These are phyloP conservation scores for Lupinus albus DNA, from an alignment of 306 rosid genomes.

Conservation along the genomic window DNA sequence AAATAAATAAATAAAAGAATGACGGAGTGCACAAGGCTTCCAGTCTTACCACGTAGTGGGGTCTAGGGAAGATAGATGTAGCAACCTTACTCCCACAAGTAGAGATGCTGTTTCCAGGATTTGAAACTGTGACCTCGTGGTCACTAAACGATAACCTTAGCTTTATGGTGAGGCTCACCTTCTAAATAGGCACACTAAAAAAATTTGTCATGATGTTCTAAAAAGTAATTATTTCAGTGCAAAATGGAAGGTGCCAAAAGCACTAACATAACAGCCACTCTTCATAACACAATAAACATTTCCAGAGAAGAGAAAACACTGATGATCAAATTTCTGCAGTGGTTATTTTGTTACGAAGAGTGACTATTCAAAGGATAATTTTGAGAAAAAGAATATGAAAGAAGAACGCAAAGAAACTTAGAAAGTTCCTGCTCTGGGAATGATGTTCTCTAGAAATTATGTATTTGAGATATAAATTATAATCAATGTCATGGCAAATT, in stretches of 20 bases:
- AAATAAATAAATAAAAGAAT: too few species aligned
- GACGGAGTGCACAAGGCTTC: too few species aligned
- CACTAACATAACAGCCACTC: background rate
- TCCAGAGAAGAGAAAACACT: background rate
- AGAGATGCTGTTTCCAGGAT: too few species aligned
- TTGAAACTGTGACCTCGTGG: too few species aligned
- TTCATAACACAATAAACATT: background rate
- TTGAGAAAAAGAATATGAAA: background rate
- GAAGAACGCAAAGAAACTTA: background rate
- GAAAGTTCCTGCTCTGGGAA: slow-evolving; percentile 7
- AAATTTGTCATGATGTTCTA: background rate
- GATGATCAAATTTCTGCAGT: background rate
- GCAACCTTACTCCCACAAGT: too few species aligned
- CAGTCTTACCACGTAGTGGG: too few species aligned
- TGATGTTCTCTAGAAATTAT: background rate
- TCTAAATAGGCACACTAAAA: slow-evolving; percentile 3
- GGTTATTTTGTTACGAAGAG: background rate
- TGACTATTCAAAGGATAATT: background rate
- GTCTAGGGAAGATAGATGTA: too few species aligned
- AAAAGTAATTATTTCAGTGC: slow-evolving; percentile 5
- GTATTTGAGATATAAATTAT: background rate
- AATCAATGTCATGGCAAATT: background rate
- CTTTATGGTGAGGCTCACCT: too few species aligned
- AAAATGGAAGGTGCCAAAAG: background rate
- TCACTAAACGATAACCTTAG: too few species aligned